These are phyloP conservation scores for Rhytidhysteron rufulum DNA, from an alignment of 2,329 filamentous ascomycete species.

Conservation along the genomic window DNA sequence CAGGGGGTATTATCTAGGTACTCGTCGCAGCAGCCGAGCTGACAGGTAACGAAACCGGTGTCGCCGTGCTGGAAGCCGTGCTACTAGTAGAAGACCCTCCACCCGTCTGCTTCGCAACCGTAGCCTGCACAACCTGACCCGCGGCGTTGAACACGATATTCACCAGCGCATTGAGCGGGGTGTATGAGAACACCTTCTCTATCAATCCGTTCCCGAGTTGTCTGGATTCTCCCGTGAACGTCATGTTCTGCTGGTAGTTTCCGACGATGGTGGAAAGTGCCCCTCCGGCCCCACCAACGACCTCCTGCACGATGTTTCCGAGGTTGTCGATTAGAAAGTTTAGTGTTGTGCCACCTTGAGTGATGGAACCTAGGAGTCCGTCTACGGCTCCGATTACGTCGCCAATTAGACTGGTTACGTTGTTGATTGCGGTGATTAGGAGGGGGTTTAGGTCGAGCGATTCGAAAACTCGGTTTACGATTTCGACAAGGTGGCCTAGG, in stretches of 20 bases:
- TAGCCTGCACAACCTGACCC: constrained; percentile 53
- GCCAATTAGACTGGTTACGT: constrained; percentile 48
- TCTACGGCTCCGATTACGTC: constrained; percentile 42
- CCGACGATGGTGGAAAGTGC: constrained; percentile 48
- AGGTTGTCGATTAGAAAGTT: constrained; percentile 54
- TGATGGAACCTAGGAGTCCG: constrained; percentile 59
- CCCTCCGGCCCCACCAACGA: constrained; percentile 33
- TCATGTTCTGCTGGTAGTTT: constrained; percentile 59
- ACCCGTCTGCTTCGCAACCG: constrained; percentile 31
- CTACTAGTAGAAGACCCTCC: neutral
- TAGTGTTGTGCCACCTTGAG: constrained; percentile 53
- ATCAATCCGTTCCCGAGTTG: constrained; percentile 36
- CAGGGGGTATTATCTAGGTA: neutral
- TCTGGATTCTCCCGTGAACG: constrained; percentile 40
- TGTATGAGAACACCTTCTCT: constrained; percentile 53
- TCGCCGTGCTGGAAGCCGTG: neutral
- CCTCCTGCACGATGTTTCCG: constrained; percentile 41
- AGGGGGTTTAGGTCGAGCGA: constrained; percentile 60
- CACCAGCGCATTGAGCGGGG: constrained; percentile 49
- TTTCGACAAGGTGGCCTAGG: constrained; percentile 56
- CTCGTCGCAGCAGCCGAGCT: no score
- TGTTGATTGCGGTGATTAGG: constrained; percentile 52
- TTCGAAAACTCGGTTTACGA: constrained; percentile 56
- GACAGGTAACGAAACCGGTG: neutral
- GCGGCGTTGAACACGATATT: constrained; percentile 55